phyloP scores from a whole-genome alignment of 2,329 filamentous ascomycete species.

The Botrytis fragariae region DNA sequence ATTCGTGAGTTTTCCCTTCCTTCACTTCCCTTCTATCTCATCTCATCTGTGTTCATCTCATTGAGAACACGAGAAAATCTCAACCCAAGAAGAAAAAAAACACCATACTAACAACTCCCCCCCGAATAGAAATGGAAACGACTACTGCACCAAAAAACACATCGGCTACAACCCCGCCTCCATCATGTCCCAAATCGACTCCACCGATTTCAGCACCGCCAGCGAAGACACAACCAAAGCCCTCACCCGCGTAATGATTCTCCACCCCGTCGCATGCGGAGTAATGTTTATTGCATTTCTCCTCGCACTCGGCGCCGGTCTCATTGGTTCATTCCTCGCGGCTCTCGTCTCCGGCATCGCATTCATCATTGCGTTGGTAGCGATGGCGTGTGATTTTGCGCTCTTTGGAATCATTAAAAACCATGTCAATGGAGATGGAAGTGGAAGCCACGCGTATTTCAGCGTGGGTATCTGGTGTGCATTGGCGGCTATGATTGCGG shows the following conservation, averaged over 20 bases:
- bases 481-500: slow-evolving; percentile 53
- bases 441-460: slow-evolving; percentile 48
- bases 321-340: slow-evolving; percentile 52
- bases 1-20: slow-evolving; percentile 30
- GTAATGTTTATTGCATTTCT: slow-evolving; percentile 59
- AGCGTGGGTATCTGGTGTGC: slow-evolving; percentile 58
- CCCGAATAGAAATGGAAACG: slow-evolving; percentile 36
- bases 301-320: slow-evolving; percentile 51
- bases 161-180: slow-evolving; percentile 57
- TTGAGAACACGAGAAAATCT: not conserved
- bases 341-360: slow-evolving; percentile 49
- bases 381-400: slow-evolving; percentile 56
- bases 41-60: not conserved
- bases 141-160: slow-evolving; percentile 47
- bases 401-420: slow-evolving; percentile 53
- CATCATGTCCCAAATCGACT: slow-evolving; percentile 42
- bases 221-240: slow-evolving; percentile 46
- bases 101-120: not conserved
- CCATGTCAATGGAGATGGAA: slow-evolving; percentile 47
- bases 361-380: slow-evolving; percentile 49
- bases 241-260: slow-evolving; percentile 58
- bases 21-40: not conserved
- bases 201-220: slow-evolving; percentile 42
- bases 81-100: not conserved
- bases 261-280: slow-evolving; percentile 59